phyloP scores from a whole-genome alignment of 257 asterid species.

The Nicotiana benthamiana region DNA sequence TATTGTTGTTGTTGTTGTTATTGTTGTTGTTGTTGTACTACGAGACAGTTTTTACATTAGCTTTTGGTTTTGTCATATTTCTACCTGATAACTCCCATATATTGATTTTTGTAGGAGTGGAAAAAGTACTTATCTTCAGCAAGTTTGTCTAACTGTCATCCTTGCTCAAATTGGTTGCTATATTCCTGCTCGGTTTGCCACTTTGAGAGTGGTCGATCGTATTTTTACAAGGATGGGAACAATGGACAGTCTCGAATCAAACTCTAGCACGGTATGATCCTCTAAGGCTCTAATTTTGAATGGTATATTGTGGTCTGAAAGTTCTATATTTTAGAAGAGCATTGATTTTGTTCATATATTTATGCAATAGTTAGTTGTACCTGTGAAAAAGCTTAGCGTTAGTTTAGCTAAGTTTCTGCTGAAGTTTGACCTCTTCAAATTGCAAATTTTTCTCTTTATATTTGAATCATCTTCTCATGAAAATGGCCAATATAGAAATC shows the following conservation, averaged over 20 bases:
- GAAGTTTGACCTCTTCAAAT: not conserved
- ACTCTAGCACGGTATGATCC: constrained; percentile 81
- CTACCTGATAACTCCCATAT: not conserved
- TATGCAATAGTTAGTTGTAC: not conserved
- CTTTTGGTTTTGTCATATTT: not conserved
- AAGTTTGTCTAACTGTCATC: constrained; percentile 78
- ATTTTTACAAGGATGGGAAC: constrained; percentile 99
- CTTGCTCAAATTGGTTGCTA: constrained; percentile 98
- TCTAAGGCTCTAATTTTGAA: not conserved
- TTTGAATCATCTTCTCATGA: not conserved
- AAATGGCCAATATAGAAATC: not conserved
- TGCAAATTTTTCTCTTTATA: not conserved
- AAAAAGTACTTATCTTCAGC: constrained; percentile 97
- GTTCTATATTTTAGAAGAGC: not conserved
- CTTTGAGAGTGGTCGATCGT: constrained; percentile 79
- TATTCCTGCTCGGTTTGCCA: constrained; percentile 88
- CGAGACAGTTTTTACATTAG: not conserved
- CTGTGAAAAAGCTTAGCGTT: not conserved
- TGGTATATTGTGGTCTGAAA: not conserved
- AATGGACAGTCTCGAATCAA: constrained; percentile 81
- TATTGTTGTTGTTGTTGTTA: too few relatives aligned
- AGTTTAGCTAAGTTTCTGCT: not conserved
- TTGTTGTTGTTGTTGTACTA: too few relatives aligned
- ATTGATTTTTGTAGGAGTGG: constrained; percentile 70
- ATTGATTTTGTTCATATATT: not conserved